Base-by-base conservation (phyloP, 192 early-diverging fungal species). In the Geranomyces variabilis region DNA sequence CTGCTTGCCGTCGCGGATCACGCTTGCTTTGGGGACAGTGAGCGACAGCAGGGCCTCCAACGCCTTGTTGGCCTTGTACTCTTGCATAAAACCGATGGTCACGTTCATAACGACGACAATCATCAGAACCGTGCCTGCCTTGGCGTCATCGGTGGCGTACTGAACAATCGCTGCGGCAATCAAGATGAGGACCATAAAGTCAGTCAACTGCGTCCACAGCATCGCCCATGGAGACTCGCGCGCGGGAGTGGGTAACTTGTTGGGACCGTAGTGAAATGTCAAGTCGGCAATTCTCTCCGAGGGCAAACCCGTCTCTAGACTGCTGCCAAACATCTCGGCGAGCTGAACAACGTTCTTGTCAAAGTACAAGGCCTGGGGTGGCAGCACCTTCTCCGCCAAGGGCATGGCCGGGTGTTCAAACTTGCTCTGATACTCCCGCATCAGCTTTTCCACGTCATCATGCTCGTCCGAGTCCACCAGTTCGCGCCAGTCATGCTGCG, bases 121-220 rank as follows among this genome's bases (percentile, higher is more conserved):
- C 24, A 86, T 73, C 44, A 95, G 87, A 34, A 97, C 90, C 56
- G 77, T 67, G 26, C 74, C 77, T n/a, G 79, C 56, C 31, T 84
- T 79, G 41, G 62, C 28, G 59, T 87, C 85, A 28, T 66, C 71
- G 55, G 76, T 81, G 28, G 77, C 79, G 68, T 76, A 67, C 53
- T 84, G 76, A 34, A 75, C 86, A 49, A 96, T 80, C 34, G 92
- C 87, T 0, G 92, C 94, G 12, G 86, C 83, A 45, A 93, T 83
- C 31, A 98, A 83, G 51, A 98, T 90, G 49, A 98, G 59, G 34
- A 98, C 91, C 93, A 98, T 98, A 73, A 96, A 91, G 71, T 98
- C 95, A 0, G 92, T 93, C 28, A 97, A 73, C 79, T 98, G 96
- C 26, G 82, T 82, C 87, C 91, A 91, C 8, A 97, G 69, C 81